Evolutionary conservation across 1,284 basidiomycete genomes (phyloP), one percentile per base, ranked within the genome.

Genomic region (Trichosporon sp.): DNA sequence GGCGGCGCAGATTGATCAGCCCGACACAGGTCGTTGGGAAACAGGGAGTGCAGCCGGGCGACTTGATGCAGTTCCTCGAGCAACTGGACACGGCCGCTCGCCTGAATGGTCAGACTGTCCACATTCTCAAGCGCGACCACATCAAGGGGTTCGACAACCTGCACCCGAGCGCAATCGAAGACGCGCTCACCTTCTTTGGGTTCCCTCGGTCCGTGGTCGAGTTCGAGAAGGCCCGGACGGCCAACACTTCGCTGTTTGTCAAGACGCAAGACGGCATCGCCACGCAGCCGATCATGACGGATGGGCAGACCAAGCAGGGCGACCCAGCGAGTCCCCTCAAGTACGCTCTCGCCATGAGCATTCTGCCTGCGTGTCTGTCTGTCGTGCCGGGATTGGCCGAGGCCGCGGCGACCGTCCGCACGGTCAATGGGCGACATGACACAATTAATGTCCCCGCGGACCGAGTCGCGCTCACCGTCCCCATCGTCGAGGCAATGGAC

Each of bases 21-120:
- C 59, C 71, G 4, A 72, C 71, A 0, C 79, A 81, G 65, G 69
- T 80, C 7, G 78, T 78, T 0, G 74, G 73, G 0, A 80, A 81
- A 63, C 74, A 67, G 33, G 77, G 75, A 1, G 73, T 78, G 0
- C 81, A 80, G 49, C 64, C 59, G 0, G 61, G 74, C 0, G 78
- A 82, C 56, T 64, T 82, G 0, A 73, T 75, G 7, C 64, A 60
- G 13, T 78, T 77, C 56, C 63, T 80, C 0, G 44, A 73, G 1
- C 56, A 70, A 11, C 49, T 78, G 3, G 65, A 81, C 56, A 54
- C 59, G 5, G 79, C 73, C 65, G 69, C 73, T 7, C 2, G 37
- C 3, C 62, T 71, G 1, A 66, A 71, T 13, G 67, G 74, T 10
- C 4, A 52, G 27, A 59, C 64, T 0, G 4, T 63, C 3, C 63